Evolutionary conservation across 805 yeast species (phyloP), one percentile per base, ranked within the genome.

Genomic region (Debaryomyces castellii): DNA sequence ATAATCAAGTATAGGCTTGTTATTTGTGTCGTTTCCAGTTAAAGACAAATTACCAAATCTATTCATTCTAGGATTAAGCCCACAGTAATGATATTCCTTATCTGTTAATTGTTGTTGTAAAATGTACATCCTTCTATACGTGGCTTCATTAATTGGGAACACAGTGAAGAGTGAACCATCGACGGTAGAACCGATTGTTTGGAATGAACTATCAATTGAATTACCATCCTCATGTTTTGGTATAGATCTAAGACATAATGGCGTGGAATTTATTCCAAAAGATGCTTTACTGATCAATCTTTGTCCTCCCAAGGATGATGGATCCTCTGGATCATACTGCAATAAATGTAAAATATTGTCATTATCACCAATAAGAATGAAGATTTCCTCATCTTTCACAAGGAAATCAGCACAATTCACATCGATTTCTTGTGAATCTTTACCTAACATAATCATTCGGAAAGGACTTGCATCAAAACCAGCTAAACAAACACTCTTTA

Each of bases 381-480:
- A 81, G 10, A 91, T 65, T 41, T 87, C 86, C 9, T 86, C 87
- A 47, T 85, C 87, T 46, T 82, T 77, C 12, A 82, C 80, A 21
- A 88, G 64, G 58, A 91, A 89, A 49, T 91, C 97, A n/a, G 87
- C 81, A 48, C 85, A 75, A 37, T 77, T 73, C 0, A 87, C 85
- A 55, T 83, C 86, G 37, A 86, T 69, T 16, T 76, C 64, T 21
- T 79, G 74, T 17, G 79, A 73, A 60, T 91, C 96, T 59, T 85
- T 87, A 7, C 96, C 91, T 42, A 94, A 63, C 46, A 78, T 64
- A 14, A 89, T 73, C 83, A 92, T 82, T 51, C 97, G 71, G 62
- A 88, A 91, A 0, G 99, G 99, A 57, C 92, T 97, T 2, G 95
- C 92, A 62, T 90, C 96, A 66, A 90, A 91, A 1, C 97, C 97